Evolutionary conservation across 2,329 filamentous ascomycete genomes (phyloP), one percentile per base, ranked within the genome.

Genomic region (Stagonosporopsis tanaceti): DNA sequence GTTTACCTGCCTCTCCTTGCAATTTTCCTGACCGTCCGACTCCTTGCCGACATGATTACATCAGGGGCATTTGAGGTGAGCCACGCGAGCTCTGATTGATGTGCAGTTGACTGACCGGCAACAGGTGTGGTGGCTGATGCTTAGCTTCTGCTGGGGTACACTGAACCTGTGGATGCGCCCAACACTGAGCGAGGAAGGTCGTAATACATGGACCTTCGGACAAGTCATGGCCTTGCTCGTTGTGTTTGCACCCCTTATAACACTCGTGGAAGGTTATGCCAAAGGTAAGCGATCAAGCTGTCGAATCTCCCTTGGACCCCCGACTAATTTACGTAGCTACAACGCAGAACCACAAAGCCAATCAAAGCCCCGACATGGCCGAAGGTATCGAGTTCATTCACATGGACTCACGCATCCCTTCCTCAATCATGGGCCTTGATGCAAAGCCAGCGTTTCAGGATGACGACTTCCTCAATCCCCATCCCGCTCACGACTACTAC

Each of bases 81-180:
- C 32, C 28, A n/a, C 24, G 12, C 12, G 11, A 14, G 14, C 11
- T 35, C 5, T 45, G 2, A 12, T 9, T 14, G 3, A 20, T 8
- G 22, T 11, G 12, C 15, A 20, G 20, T 2, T 3, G 25, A 22
- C 28, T 51, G 32, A 37, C n/a, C 14, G 27, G 1, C 0, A 6
- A 11, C 27, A 56, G 57, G 42, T 59, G 14, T 61, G 59, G 54
- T 61, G 59, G 55, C 28, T 61, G 20, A 42, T 50, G 2, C 28
- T 59, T 15, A 59, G 54, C 27, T 55, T 50, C 38, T 22, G n/a
- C 14, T 61, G 54, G 59, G 54, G 55, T 11, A 22, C 37, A 1
- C 25, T 55, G 1, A 61, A 59, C 24, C 41, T 61, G 11, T 54
- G 50, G 53, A 28, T 40, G 46, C 53, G 35, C 4, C 39, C 28